These are phyloP conservation scores for Lolium multiflorum DNA, from an alignment of 176 grass and related monocot genomes.

Conservation along the genomic window DNA sequence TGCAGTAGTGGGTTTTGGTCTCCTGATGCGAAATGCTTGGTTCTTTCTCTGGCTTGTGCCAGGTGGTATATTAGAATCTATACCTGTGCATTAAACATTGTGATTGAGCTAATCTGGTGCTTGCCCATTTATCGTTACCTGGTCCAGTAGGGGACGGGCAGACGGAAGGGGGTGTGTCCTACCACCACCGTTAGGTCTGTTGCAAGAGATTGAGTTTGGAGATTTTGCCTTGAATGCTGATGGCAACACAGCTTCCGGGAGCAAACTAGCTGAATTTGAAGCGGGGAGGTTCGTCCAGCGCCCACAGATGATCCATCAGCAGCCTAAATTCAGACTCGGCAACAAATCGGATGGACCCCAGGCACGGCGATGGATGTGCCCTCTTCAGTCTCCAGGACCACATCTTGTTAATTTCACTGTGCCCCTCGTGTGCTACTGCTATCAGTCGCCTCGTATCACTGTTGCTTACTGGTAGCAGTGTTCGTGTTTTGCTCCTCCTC, in stretches of 20 bases:
- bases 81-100: slow-evolving; percentile 9
- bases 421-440: slow-evolving; percentile 13
- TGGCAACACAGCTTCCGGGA: slow-evolving; percentile 29
- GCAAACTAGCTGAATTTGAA: slow-evolving; percentile 44
- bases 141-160: not conserved
- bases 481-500: not conserved
- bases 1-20: not conserved
- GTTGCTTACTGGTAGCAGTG: not conserved
- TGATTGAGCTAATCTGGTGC: slow-evolving; percentile 4
- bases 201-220: slow-evolving; percentile 35
- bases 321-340: slow-evolving; percentile 15
- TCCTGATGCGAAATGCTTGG: not conserved
- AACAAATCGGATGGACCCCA: slow-evolving; percentile 52
- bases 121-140: not conserved
- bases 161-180: slow-evolving; percentile 20
- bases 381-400: slow-evolving; percentile 32
- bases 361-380: slow-evolving; percentile 30
- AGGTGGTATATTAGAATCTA: not conserved
- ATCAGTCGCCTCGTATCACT: slow-evolving; percentile 4
- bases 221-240: slow-evolving; percentile 56
- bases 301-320: slow-evolving; percentile 11
- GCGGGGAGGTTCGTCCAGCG: not conserved
- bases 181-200: slow-evolving; percentile 33
- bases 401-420: not conserved
- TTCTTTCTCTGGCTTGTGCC: not conserved